Percentiles rank a stretch among this genome's conserved stretches.
Evolutionary conservation across 495 filamentous ascomycete species (phyloP).

Genomic region (Penicillium herquei): DNA sequence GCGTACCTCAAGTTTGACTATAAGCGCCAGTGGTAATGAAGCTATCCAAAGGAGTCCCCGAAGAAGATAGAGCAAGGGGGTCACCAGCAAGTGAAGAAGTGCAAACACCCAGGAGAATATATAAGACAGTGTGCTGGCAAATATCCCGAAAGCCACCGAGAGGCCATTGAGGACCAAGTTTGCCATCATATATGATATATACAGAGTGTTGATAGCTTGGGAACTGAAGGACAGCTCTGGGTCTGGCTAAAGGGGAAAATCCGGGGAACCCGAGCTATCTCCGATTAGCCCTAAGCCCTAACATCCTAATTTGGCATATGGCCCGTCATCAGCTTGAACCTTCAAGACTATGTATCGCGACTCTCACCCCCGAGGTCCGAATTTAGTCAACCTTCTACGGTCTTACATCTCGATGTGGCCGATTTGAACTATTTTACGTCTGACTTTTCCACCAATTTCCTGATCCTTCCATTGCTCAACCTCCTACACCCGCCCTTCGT

Average conservation of each 20-base stretch:
- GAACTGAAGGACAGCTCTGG: too few species aligned
- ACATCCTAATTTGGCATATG: conserved; percentile 10
- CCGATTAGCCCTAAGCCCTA: conserved; percentile 31
- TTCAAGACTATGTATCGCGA: conserved; percentile 11
- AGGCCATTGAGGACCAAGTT: background rate
- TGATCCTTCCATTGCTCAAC: conserved; percentile 1
- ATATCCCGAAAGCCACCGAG: background rate
- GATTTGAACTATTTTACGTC: conserved; percentile 13
- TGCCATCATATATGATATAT: background rate
- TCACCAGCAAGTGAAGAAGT: conserved; percentile 32
- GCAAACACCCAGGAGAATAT: conserved; percentile 33
- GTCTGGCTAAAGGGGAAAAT: conserved; percentile 10
- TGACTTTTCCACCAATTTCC: conserved; percentile 9
- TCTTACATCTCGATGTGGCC: conserved; percentile 24
- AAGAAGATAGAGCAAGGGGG: conserved; percentile 48
- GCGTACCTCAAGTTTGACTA: conserved; percentile 64
- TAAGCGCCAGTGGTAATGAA: conserved; percentile 41
- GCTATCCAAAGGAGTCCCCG: conserved; percentile 32
- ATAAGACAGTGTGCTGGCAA: background rate
- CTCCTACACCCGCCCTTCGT: conserved; percentile 5
- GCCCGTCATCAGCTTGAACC: conserved; percentile 24
- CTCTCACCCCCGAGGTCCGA: background rate
- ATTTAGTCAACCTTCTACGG: conserved; percentile 6
- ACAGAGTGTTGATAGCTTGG: background rate
- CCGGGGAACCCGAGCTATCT: conserved; percentile 22